Base-by-base conservation (phyloP, 768 basidiomycete species). In the Boletus patriciae region DNA sequence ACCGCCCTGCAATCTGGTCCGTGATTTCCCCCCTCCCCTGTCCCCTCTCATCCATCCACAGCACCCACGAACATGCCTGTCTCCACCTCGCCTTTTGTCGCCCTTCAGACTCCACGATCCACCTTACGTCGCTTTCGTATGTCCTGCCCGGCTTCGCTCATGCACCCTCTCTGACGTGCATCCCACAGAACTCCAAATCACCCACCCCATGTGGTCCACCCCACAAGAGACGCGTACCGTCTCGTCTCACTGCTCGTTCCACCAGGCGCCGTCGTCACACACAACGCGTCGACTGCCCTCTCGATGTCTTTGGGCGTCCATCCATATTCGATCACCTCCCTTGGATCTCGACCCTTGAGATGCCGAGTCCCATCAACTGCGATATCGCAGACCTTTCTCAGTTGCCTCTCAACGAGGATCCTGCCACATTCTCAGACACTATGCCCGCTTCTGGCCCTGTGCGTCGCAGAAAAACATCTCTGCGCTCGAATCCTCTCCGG, bases 381-480 rank as follows among this genome's bases (percentile, higher is more conserved):
- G 83, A 87, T 62, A 80, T 86, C 57, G 85, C 86, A 52, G 86
- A 88, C 71, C 80, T 87, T 43, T 87, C 86, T 2, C 81, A 84
- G 58, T 64, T 86, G n/a, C 76, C 76, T 25, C 59, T 70, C 52
- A 55, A 64, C 18, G 70, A 69, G 54, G 61, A 67, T 52, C 56
- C 61, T 40, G 49, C 49, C 29, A 3, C 62, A 52, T 67, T 57
- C 52, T 55, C 65, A 19, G 60, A 69, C 47, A 48, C 59, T 34
- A 53, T 50, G 33, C 70, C 69, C 27, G 71, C 66, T 58, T 74
- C 62, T 43, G 85, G 84, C 6, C 86, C 86, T 9, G 77, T 87
- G 34, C 83, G 86, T 34, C 80, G 81, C 58, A 77, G 80, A 57
- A 86, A 82, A 76, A 67, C 76, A 3, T 82, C 81, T 1, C 63